Conservation (phyloP, 2,329 filamentous ascomycete species). For the Huntiella moniliformis region DNA sequence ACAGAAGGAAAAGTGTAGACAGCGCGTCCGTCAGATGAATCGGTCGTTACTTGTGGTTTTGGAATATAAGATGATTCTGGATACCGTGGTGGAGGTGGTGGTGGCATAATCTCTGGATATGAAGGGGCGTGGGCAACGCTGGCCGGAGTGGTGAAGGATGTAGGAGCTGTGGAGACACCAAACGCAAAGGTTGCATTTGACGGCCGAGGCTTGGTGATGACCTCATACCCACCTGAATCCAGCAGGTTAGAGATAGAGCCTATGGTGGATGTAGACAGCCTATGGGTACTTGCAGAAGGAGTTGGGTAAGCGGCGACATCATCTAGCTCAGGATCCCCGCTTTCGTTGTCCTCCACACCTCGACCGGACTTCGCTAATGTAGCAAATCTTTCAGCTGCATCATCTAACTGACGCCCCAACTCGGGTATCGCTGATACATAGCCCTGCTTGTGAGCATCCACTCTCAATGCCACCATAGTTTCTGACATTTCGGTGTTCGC, state of each 20-base stretch:
- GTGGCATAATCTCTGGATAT: too few relatives aligned
- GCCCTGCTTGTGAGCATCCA: constrained; percentile 39
- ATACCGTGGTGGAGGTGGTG: too few relatives aligned
- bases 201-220: constrained; percentile 25
- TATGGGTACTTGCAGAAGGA: not conserved
- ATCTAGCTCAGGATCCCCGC: too few relatives aligned
- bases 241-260: not conserved
- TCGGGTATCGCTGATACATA: constrained; percentile 37
- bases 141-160: constrained; percentile 12
- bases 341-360: too few relatives aligned
- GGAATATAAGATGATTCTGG: too few relatives aligned
- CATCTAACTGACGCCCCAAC: constrained; percentile 36
- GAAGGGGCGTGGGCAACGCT: too few relatives aligned
- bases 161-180: constrained; percentile 16
- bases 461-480: constrained; percentile 48
- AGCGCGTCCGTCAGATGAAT: not conserved
- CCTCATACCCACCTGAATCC: constrained; percentile 20
- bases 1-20: not conserved
- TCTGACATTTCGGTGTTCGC: constrained; percentile 57
- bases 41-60: too few relatives aligned
- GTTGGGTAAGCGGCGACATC: not conserved
- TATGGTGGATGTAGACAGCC: not conserved
- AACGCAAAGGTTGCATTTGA: constrained; percentile 36
- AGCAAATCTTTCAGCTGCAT: constrained; percentile 39
- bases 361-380: not conserved